Evolutionary conservation across 805 yeast genomes (phyloP), one percentile per base, ranked within the genome.

Genomic region (Candida sonorensis): DNA sequence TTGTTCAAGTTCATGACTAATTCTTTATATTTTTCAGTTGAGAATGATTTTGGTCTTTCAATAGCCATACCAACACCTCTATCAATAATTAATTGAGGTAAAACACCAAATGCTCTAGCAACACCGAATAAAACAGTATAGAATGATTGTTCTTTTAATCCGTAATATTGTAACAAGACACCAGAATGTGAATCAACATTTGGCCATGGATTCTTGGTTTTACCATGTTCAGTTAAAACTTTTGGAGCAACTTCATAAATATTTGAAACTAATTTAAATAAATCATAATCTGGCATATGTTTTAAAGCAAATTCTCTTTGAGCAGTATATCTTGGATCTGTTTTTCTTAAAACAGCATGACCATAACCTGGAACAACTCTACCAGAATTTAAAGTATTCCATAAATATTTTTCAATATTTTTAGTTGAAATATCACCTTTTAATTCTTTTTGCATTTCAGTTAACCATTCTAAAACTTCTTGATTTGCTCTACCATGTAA

Each of bases 121-220:
- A 82, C 92, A 69, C 90, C 92, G 61, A 82, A 82, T 57, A 82
- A 65, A 26, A 82, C 94, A 33, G 92, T 83, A 74, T 82, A 82
- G 78, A 79, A 83, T 27, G 83, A 73, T 51, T 76, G 77, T 69
- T 82, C 86, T 35, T 81, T 79, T 55, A 82, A 66, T 50, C 94
- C 94, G 67, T 82, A 82, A 73, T 83, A 78, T 64, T 82, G 88
- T 62, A 82, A 70, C 49, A 83, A 64, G 42, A 81, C 86, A 66
- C 94, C 94, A 31, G 90, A 81, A 66, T 80, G 86, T 34, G 92
- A 80, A 65, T 82, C 94, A 45, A 82, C 94, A 58, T 82, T 82
- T 64, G 94, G 92, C 87, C 87, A 82, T 65, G 92, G 92, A 75
- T 82, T 82, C 75, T 82, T 81, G 56, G 90, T 82, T 75, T 83